Evolutionary conservation across 1,284 basidiomycete species (phyloP), one percentile per base, ranked within the genome.

Genomic region (Sporisorium scitamineum): DNA sequence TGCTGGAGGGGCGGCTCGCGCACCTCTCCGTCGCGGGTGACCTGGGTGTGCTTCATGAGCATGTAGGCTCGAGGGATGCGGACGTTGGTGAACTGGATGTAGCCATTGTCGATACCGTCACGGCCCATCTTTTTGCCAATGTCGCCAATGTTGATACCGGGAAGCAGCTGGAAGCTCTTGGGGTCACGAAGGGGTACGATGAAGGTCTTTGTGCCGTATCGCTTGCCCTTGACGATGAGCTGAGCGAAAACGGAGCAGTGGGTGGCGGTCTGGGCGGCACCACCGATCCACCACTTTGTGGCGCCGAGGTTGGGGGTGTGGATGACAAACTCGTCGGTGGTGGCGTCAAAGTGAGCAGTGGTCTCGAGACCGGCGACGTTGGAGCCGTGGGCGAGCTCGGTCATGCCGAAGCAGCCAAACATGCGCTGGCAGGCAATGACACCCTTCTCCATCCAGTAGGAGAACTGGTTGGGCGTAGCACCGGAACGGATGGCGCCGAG

Each of bases 41-140:
- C 86, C 73, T 89, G 89, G 37, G 88, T 88, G 84, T 90, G 88
- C 85, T 89, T 89, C 88, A 89, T 89, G 76, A 90, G 87, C 88
- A 90, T 89, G 81, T 87, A 87, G 20, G 88, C 87, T 58, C 89
- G 87, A 9, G 89, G 89, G 20, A 90, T 88, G 61, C 88, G 87
- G 58, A 89, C 88, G 66, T 89, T 86, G 66, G 89, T 89, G 84
- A 90, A 89, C 66, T 88, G 85, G 61, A 83, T 80, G 74, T 84
- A 82, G 39, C 82, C 83, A 47, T 84, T 84, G 76, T 84, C 83
- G 76, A 89, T 89, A 51, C 88, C 88, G 75, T 89, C 88, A 37
- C 89, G 83, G 34, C 89, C 89, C 88, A 89, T 89, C 86, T 90
- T 89, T 81, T 88, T 89, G 34, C 89, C 89, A 63, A 89, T 88